Evolutionary conservation across 352 stramenopile genomes (phyloP).

Genomic region (Peronospora belbahrii): DNA sequence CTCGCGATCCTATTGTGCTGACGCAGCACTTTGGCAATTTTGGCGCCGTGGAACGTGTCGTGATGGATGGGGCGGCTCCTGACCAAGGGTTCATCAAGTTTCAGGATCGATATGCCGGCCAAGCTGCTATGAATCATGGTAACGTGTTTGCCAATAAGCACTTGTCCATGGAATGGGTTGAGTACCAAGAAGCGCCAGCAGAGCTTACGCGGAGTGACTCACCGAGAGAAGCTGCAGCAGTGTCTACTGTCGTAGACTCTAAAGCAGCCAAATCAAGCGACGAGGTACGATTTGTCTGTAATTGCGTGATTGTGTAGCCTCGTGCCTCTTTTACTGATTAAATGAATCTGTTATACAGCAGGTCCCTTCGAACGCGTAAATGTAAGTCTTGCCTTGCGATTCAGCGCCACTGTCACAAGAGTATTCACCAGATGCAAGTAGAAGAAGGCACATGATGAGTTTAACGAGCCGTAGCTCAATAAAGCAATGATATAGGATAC

Average conservation of each 20-base stretch:
- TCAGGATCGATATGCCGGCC: constrained; percentile 64
- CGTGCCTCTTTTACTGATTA: constrained; percentile 16
- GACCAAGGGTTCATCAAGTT: constrained; percentile 77
- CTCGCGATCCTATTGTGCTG: constrained; percentile 63
- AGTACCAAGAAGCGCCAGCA: constrained; percentile 46
- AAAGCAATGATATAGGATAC: constrained; percentile 26
- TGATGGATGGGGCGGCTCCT: constrained; percentile 40
- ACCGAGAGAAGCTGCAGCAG: constrained; percentile 10
- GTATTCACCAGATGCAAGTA: background rate
- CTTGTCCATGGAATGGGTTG: constrained; percentile 58
- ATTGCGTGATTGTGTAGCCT: constrained; percentile 13
- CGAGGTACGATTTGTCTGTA: constrained; percentile 18
- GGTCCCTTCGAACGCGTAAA: constrained; percentile 26
- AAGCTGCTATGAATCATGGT: constrained; percentile 58
- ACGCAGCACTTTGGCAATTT: constrained; percentile 85
- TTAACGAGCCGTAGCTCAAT: constrained; percentile 5
- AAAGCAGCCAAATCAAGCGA: constrained; percentile 6
- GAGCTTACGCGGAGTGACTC: constrained; percentile 30
- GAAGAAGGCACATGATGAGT: constrained; percentile 6
- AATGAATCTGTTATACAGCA: constrained; percentile 12
- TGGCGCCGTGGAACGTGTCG: constrained; percentile 68
- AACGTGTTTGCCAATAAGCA: constrained; percentile 47
- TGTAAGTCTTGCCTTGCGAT: constrained; percentile 4
- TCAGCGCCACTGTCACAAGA: constrained; percentile 4
- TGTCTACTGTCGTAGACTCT: constrained; percentile 5